Evolutionary conservation across 2,329 filamentous ascomycete genomes (phyloP).

Genomic region (Chlorencoelia australis): DNA sequence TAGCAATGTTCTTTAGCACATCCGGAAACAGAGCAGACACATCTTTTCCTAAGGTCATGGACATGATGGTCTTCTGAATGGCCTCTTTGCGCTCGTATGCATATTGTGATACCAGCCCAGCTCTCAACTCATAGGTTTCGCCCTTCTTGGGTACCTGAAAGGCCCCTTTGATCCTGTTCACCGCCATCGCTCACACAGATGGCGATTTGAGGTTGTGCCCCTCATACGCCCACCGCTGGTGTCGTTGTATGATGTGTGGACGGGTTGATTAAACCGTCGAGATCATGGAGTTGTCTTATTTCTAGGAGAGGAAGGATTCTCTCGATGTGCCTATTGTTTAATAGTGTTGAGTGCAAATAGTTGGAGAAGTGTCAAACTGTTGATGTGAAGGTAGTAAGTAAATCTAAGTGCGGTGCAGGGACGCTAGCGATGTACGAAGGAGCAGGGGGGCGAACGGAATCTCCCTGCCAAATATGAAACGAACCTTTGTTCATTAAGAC

Average conservation of each 20-base stretch:
- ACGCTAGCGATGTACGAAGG: constrained; percentile 12
- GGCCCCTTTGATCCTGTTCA: constrained; percentile 90
- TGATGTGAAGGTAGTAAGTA: too few species aligned
- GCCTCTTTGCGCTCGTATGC: constrained; percentile 98
- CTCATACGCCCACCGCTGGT: constrained; percentile 26
- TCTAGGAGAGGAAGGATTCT: too few species aligned
- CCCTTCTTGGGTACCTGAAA: constrained; percentile 91
- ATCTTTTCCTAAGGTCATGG: constrained; percentile 98
- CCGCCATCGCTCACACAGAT: constrained; percentile 58
- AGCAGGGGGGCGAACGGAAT: constrained; percentile 12
- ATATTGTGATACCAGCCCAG: constrained; percentile 95
- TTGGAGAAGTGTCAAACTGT: too few species aligned
- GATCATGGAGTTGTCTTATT: too few species aligned
- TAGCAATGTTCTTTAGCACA: constrained; percentile 98
- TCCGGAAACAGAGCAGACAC: constrained; percentile 95
- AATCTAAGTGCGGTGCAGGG: constrained; percentile 9
- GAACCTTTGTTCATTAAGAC: constrained; percentile 1
- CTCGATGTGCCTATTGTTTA: too few species aligned
- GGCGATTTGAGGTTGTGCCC: constrained; percentile 28
- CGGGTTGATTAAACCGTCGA: too few species aligned
- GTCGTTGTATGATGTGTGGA: constrained; percentile 13
- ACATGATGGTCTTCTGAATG: constrained; percentile 99
- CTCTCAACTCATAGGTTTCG: constrained; percentile 94
- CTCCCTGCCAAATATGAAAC: constrained; percentile 17
- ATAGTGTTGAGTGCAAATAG: too few species aligned